Conservation (phyloP, 139 green algal species). For the Tetradesmus obliquus region DNA sequence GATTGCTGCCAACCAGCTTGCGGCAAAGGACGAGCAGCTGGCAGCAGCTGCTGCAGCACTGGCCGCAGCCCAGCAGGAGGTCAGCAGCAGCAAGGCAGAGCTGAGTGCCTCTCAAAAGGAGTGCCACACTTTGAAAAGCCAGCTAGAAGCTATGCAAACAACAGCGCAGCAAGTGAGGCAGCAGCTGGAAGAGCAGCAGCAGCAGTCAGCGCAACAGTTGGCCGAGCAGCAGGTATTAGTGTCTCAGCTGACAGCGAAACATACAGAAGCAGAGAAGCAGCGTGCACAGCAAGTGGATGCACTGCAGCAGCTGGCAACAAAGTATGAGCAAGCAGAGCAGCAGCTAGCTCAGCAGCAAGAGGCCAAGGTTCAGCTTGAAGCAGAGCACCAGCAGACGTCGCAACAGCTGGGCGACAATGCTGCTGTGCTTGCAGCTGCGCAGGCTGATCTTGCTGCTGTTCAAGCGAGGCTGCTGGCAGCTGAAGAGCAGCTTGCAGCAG, state of each 20-base stretch:
- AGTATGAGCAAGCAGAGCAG: background rate
- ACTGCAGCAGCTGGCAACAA: background rate
- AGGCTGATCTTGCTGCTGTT: background rate
- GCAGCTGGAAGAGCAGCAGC: background rate
- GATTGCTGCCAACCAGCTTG: background rate
- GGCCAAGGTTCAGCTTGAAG: background rate
- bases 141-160: constrained; percentile 1
- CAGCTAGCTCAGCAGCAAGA: background rate
- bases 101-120: background rate
- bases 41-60: constrained; percentile 22
- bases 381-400: background rate
- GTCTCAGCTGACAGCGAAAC: background rate
- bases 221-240: background rate
- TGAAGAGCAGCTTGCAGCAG: background rate
- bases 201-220: background rate
- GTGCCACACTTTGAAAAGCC: background rate
- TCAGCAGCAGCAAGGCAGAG: background rate
- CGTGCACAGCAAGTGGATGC: background rate
- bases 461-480: background rate
- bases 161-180: background rate
- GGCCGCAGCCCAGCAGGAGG: background rate
- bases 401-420: background rate
- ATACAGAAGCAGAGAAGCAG: constrained; percentile 20
- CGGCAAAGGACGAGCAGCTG: constrained; percentile 27
- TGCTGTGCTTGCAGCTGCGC: background rate